Evolutionary conservation across 768 basidiomycete species (phyloP), one percentile per base, ranked within the genome.

Genomic region (Panus rudis): DNA sequence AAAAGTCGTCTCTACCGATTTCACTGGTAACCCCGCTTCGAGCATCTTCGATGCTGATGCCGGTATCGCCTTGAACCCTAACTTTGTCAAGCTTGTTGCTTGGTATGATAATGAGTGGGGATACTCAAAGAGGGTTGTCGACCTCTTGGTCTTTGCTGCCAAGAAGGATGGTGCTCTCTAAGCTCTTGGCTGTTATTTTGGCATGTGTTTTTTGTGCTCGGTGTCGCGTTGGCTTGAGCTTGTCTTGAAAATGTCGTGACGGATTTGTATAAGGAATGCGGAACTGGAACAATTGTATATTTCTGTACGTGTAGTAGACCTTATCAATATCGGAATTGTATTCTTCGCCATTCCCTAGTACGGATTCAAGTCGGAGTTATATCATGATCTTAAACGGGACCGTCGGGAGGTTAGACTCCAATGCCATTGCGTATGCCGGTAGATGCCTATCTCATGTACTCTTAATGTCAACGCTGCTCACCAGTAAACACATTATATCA

Each of bases 61-160:
- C 34, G 94, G 94, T 55, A 98, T 98, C 63, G 75, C 81, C 62
- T 80, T 98, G 62, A 96, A 86, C 81, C 58, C 70, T 49, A 83
- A 83, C 70, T 97, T 98, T 58, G 87, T 97, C 74, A 98, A 98
- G 79, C 79, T 96, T 58, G 83, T 98, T 62, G 63, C 87, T 32
- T 96, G 93, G 92, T 93, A 90, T 73, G 87, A 90, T 68, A 92
- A 91, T 67, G 87, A 92, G 69, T 90, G 83, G 84, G 84, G 91
- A 16, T 97, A 96, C 81, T 93, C 91, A 35, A 79, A 71, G 63
- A 84, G 92, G 62, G 92, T 94, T 42, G 81, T 83, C 68, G 94
- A 98, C 64, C 76, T 98, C 43, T 68, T 98, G 62, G 69, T 79
- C 51, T 90, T 65, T 69, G 82, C 79, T 49, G 89, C 92, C 49